These are phyloP conservation scores for Dionaea muscipula DNA, from an alignment of 179 eudicot genomes.

Conservation along the genomic window DNA sequence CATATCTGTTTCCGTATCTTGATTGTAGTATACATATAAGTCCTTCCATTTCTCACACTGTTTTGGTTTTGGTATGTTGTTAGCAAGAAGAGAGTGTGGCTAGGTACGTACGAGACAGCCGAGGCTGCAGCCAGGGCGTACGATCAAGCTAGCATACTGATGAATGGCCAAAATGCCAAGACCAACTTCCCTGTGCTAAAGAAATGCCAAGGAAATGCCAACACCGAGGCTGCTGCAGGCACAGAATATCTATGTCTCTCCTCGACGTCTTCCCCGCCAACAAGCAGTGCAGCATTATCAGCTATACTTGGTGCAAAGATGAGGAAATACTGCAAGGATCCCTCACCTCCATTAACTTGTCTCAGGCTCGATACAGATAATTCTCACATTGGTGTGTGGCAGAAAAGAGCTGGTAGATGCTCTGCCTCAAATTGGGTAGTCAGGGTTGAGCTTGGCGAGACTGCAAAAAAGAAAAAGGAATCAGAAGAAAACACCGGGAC, in stretches of 20 bases:
- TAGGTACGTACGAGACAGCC: slow-evolving; percentile 68
- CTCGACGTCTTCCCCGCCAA: slow-evolving; percentile 3
- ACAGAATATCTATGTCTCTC: neutral
- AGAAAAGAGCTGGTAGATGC: slow-evolving; percentile 43
- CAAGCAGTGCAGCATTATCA: slow-evolving; percentile 20
- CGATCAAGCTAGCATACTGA: slow-evolving; percentile 61
- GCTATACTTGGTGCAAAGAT: slow-evolving; percentile 48
- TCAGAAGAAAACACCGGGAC: neutral
- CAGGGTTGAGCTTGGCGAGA: slow-evolving; percentile 45
- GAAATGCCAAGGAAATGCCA: neutral
- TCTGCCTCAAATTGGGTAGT: slow-evolving; percentile 66
- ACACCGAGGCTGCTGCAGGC: neutral
- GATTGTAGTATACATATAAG: no score
- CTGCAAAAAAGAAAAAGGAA: neutral
- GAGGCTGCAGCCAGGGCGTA: slow-evolving; percentile 77
- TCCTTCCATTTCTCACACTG: no score
- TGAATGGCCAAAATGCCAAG: slow-evolving; percentile 68
- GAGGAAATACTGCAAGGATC: slow-evolving; percentile 49
- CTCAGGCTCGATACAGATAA: slow-evolving; percentile 63
- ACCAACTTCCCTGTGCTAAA: slow-evolving; percentile 44
- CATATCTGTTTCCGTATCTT: no score
- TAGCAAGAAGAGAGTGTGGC: slow-evolving; percentile 71
- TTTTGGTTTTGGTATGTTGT: neutral
- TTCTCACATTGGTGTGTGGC: slow-evolving; percentile 83
- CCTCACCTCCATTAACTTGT: slow-evolving; percentile 67